A percentile compares a stretch with the other conserved stretches of the same genome.
Conservation (phyloP, 257 asterid species). For the Solanum etuberosum region DNA sequence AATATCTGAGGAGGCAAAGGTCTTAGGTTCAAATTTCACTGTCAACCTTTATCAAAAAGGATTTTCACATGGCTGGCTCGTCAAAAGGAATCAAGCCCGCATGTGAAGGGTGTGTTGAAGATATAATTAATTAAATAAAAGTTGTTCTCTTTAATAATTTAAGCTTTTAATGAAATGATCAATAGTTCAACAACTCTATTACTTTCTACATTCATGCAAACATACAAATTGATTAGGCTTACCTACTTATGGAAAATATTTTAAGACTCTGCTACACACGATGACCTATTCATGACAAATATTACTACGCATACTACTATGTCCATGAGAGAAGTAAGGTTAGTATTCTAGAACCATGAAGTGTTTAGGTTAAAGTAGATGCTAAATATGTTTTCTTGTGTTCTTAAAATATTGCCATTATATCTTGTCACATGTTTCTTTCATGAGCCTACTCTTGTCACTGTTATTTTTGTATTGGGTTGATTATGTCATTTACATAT, state of each 20-base stretch:
- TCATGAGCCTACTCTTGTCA: background rate
- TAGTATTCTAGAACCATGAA: background rate
- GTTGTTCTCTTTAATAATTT: too few species aligned
- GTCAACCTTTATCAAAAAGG: background rate
- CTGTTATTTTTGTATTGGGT: background rate
- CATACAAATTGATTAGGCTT: background rate
- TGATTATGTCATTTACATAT: background rate
- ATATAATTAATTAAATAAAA: too few species aligned
- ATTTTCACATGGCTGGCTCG: background rate
- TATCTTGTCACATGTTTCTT: too few species aligned
- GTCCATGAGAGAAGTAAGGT: background rate
- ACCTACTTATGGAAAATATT: background rate
- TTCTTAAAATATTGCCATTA: too few species aligned
- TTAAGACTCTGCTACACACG: background rate
- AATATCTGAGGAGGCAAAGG: rapidly evolving
- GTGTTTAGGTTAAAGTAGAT: background rate
- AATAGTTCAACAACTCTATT: background rate
- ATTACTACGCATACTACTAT: background rate
- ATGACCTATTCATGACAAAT: background rate
- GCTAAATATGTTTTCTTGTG: background rate
- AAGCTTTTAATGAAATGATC: background rate
- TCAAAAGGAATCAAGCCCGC: background rate
- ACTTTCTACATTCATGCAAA: background rate
- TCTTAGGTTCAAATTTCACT: background rate
- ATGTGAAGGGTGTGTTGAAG: background rate